A percentile compares a stretch with the other conserved stretches of the same genome.
Conservation (phyloP, 2,329 filamentous ascomycete genomes). For the Apiospora kogelbergensis region DNA sequence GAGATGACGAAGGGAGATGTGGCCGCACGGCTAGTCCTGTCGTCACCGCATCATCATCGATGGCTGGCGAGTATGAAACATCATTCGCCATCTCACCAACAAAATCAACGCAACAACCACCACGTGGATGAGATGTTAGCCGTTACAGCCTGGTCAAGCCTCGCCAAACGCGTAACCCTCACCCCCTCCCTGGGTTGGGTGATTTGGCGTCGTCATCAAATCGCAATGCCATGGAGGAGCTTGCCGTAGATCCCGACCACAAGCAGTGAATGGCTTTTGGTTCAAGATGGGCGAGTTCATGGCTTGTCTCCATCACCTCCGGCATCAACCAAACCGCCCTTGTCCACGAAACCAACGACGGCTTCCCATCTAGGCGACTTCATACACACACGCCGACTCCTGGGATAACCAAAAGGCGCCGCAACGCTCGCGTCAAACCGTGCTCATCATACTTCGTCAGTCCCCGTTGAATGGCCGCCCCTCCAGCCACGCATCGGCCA, state of each 20-base stretch:
- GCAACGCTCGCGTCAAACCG: neutral
- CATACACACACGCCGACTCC: neutral
- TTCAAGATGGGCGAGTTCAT: neutral
- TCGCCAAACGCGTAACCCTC: neutral
- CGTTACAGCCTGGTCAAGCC: neutral
- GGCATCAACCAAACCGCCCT: neutral
- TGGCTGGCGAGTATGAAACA: neutral
- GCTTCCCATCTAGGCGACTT: neutral
- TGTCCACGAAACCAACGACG: neutral
- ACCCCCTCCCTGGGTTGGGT: neutral
- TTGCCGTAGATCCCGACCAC: neutral
- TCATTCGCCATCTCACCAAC: neutral
- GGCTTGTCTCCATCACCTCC: neutral
- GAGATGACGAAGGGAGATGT: neutral
- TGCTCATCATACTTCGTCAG: neutral
- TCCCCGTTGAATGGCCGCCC: too few species aligned
- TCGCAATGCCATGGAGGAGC: neutral
- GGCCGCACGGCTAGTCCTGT: neutral
- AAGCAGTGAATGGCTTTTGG: neutral
- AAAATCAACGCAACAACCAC: neutral
- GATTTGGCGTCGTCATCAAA: neutral
- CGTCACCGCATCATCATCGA: neutral
- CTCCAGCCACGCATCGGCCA: neutral
- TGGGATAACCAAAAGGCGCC: neutral
- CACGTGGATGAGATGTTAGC: neutral